Conservation (phyloP, 306 rosid species). For the Sicyos baderoa region DNA sequence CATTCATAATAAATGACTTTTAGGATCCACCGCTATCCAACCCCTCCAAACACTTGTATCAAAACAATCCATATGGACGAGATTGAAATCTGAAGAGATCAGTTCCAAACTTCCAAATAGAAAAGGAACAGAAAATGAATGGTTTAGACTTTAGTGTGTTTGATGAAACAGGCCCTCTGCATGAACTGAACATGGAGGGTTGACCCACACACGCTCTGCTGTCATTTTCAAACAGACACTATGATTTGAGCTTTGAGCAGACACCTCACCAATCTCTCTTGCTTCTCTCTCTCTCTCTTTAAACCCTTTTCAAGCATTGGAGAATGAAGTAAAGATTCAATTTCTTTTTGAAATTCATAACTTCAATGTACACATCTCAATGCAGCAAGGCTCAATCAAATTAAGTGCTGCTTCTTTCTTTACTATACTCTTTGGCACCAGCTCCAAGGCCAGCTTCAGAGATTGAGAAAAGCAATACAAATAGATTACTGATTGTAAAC, state of each 20-base stretch:
- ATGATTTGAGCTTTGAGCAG: constrained; percentile 20
- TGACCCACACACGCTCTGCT: constrained; percentile 27
- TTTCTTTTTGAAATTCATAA: background rate
- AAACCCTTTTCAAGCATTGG: background rate
- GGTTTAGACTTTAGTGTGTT: background rate
- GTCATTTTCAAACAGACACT: constrained; percentile 29
- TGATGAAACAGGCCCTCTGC: constrained; percentile 12
- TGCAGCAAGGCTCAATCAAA: background rate
- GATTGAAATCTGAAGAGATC: background rate
- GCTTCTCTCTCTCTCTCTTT: background rate
- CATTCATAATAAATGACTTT: too few relatives aligned
- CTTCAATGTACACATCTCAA: background rate
- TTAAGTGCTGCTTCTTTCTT: background rate
- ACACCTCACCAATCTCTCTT: constrained; percentile 18
- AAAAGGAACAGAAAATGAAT: too few relatives aligned
- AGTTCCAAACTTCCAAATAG: too few relatives aligned
- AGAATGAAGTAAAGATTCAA: background rate
- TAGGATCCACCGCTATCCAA: too few relatives aligned
- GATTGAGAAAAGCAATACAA: constrained; percentile 6
- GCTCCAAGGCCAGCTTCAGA: constrained; percentile 5
- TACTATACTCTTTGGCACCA: constrained; percentile 11
- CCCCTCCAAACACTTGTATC: too few relatives aligned
- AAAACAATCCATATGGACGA: background rate
- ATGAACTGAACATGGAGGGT: constrained; percentile 23
- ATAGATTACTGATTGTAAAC: constrained; percentile 10